Conservation (phyloP, 768 basidiomycete species). For the Agaricus blazei region DNA sequence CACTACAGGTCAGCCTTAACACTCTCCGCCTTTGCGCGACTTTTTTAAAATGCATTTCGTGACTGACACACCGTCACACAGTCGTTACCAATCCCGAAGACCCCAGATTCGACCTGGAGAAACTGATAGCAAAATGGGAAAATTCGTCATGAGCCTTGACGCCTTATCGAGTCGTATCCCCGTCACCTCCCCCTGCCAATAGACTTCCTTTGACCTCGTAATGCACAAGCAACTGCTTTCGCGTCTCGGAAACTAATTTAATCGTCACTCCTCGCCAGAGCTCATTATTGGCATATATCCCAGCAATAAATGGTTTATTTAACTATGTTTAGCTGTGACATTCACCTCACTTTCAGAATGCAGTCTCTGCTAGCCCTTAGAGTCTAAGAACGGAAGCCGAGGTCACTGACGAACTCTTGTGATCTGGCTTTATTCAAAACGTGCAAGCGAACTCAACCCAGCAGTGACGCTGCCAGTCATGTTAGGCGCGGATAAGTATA, state of each 20-base stretch:
- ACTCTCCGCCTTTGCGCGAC: constrained; percentile 5
- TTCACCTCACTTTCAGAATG: too few relatives aligned
- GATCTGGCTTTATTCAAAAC: too few relatives aligned
- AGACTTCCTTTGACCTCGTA: constrained; percentile 15
- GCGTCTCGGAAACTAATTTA: neutral
- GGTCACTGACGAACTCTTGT: too few relatives aligned
- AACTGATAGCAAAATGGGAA: constrained; percentile 74
- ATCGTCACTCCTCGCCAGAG: neutral
- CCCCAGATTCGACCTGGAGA: constrained; percentile 94
- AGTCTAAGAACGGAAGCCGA: too few relatives aligned
- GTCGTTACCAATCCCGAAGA: constrained; percentile 94
- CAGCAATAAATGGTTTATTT: neutral
- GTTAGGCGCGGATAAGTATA: too few relatives aligned
- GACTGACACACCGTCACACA: constrained; percentile 24
- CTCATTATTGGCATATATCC: constrained; percentile 7
- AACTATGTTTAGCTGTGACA: too few relatives aligned
- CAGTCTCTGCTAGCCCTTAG: too few relatives aligned
- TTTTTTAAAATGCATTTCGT: neutral
- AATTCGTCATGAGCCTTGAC: constrained; percentile 48
- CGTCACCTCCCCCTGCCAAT: constrained; percentile 12
- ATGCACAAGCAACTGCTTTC: neutral
- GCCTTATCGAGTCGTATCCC: constrained; percentile 12
- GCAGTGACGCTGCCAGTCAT: too few relatives aligned
- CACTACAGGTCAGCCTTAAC: constrained; percentile 44
- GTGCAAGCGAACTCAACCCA: too few relatives aligned